Evolutionary conservation across 495 filamentous ascomycete species (phyloP).

Genomic region (Trichoderma orchidacearum): DNA sequence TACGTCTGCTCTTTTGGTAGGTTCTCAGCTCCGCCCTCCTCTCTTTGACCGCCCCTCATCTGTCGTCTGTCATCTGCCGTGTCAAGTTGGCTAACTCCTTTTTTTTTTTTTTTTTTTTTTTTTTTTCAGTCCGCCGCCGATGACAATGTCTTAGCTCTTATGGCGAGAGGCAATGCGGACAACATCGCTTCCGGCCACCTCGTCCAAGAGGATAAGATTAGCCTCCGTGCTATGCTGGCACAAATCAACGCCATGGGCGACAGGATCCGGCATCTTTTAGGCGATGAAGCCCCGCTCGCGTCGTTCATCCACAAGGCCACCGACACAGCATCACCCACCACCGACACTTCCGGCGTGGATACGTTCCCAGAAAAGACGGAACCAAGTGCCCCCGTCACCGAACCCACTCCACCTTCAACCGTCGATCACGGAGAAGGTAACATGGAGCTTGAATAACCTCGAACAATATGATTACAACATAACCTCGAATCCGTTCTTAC

Average conservation of each 20-base stretch:
- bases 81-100: too few relatives aligned
- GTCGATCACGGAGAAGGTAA: constrained; percentile 7
- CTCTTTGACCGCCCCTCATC: not conserved
- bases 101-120: too few relatives aligned
- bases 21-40: not conserved
- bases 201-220: constrained; percentile 6
- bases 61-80: not conserved
- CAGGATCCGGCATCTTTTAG: constrained; percentile 17
- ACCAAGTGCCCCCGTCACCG: constrained; percentile 6
- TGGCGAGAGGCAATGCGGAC: constrained; percentile 17
- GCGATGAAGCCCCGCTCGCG: constrained; percentile 19
- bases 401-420: constrained; percentile 9
- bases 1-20: not conserved
- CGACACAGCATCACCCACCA: not conserved
- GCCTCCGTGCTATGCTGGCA: constrained; percentile 13
- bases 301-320: not conserved
- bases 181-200: constrained; percentile 15
- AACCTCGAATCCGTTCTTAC: not conserved
- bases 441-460: constrained; percentile 10
- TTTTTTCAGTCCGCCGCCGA: not conserved
- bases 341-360: not conserved
- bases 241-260: constrained; percentile 13
- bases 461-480: not conserved
- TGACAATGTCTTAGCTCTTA: constrained; percentile 8
- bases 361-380: constrained; percentile 1